Evolutionary conservation across 257 asterid species (phyloP).

Genomic region (Solanum clarkiae): DNA sequence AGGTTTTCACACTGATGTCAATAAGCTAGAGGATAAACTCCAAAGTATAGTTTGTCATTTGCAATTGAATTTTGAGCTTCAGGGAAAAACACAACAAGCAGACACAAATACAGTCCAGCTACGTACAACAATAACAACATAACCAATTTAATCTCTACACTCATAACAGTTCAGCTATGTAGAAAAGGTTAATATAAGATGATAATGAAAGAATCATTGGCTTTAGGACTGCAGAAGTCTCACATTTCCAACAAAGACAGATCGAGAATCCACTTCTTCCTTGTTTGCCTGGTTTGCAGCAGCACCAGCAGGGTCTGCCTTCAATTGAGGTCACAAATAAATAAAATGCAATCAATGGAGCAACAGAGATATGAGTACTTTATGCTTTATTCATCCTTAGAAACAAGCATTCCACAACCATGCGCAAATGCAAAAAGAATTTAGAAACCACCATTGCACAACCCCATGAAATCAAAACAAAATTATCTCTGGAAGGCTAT

Average conservation of each 20-base stretch:
- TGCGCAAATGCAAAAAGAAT: background rate
- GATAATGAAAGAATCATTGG: background rate
- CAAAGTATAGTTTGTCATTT: background rate
- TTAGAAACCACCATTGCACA: background rate
- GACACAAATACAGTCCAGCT: background rate
- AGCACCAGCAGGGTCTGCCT: background rate
- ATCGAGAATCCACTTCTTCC: slow-evolving; percentile 3
- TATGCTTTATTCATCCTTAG: background rate
- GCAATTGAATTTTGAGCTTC: background rate
- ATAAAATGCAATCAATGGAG: background rate
- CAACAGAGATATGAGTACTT: background rate
- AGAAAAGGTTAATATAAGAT: background rate
- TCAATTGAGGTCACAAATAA: background rate
- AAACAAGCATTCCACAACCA: background rate
- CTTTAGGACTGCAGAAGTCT: background rate
- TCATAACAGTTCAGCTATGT: background rate
- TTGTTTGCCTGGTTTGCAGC: background rate
- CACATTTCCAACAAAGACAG: slow-evolving; percentile 2
- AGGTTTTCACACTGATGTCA: background rate
- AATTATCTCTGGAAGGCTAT: background rate
- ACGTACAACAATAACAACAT: background rate
- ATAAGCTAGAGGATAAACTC: background rate
- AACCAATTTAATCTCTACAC: too few relatives aligned
- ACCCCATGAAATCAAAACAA: background rate
- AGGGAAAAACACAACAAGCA: background rate